A percentile compares a stretch with the other conserved stretches of the same genome.
Evolutionary conservation across 2,329 filamentous ascomycete species (phyloP).

Genomic region (Hymenoscyphus infarciens): DNA sequence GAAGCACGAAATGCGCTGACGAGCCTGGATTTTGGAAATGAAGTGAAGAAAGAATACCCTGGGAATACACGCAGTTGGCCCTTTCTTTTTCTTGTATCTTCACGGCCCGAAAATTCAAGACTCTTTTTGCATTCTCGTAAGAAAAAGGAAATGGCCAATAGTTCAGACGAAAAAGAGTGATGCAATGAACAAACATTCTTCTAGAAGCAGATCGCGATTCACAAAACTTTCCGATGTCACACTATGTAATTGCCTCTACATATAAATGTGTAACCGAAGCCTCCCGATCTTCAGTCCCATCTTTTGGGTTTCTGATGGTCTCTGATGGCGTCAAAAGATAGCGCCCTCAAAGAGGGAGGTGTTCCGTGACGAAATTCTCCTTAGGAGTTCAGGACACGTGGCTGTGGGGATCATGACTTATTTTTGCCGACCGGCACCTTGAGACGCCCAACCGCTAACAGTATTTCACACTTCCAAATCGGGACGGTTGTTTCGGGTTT

Average conservation of each 20-base stretch:
- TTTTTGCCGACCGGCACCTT: conserved; percentile 2
- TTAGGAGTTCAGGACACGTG: background rate
- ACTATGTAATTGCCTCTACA: background rate
- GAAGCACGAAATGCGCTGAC: background rate
- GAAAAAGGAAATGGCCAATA: background rate
- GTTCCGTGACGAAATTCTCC: background rate
- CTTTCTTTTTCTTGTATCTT: background rate
- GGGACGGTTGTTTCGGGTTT: background rate
- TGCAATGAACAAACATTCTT: conserved; percentile 3
- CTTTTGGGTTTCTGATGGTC: conserved; percentile 3
- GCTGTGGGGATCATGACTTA: background rate
- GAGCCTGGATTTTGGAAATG: no score
- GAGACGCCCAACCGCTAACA: background rate
- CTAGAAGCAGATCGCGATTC: conserved; percentile 3
- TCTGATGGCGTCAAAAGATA: conserved; percentile 3
- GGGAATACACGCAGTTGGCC: background rate
- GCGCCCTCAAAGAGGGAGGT: background rate
- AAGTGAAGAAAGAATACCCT: no score
- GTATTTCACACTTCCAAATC: background rate
- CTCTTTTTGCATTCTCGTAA: no score
- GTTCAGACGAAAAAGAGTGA: background rate
- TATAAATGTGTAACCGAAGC: background rate
- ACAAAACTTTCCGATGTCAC: conserved; percentile 1
- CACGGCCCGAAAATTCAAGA: background rate
- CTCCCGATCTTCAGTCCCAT: conserved; percentile 1